phyloP scores from a whole-genome alignment of 169 alveolate species.

The Eimeria nieschulzi region DNA sequence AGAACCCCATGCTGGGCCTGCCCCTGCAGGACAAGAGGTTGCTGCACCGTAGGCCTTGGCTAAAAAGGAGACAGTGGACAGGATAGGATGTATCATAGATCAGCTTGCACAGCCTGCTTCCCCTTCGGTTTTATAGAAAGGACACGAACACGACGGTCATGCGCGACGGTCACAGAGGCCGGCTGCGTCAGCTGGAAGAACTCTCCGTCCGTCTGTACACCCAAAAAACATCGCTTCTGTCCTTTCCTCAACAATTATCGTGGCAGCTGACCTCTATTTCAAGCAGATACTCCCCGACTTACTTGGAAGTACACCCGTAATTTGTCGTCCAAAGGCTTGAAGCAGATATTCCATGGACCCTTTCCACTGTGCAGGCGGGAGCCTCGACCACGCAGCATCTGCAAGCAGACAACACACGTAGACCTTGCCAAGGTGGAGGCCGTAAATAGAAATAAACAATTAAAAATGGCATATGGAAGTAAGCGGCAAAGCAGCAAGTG shows the following conservation, averaged over 20 bases:
- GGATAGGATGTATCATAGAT: no score
- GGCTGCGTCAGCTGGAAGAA: slow-evolving; percentile 70
- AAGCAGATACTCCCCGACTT: no score
- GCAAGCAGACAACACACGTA: neutral
- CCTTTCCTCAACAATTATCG: no score
- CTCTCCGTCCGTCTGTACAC: slow-evolving; percentile 84
- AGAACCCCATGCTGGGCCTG: no score
- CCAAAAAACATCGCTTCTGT: neutral
- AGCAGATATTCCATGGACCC: slow-evolving; percentile 87
- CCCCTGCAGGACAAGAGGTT: no score
- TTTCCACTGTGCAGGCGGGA: slow-evolving; percentile 83
- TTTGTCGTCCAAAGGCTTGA: slow-evolving; percentile 75
- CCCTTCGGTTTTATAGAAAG: neutral
- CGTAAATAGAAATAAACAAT: neutral
- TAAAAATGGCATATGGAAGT: neutral
- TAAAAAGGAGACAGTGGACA: no score
- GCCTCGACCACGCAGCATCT: slow-evolving; percentile 79
- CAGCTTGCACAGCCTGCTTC: neutral
- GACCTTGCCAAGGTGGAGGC: neutral
- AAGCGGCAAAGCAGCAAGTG: neutral
- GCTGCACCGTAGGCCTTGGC: no score
- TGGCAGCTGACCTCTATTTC: no score
- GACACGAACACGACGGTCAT: slow-evolving; percentile 18
- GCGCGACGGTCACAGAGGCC: slow-evolving; percentile 1
- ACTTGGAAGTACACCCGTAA: slow-evolving; percentile 79